Base-by-base conservation (phyloP, 2,329 filamentous ascomycete genomes). In the Cladosporium phlei region DNA sequence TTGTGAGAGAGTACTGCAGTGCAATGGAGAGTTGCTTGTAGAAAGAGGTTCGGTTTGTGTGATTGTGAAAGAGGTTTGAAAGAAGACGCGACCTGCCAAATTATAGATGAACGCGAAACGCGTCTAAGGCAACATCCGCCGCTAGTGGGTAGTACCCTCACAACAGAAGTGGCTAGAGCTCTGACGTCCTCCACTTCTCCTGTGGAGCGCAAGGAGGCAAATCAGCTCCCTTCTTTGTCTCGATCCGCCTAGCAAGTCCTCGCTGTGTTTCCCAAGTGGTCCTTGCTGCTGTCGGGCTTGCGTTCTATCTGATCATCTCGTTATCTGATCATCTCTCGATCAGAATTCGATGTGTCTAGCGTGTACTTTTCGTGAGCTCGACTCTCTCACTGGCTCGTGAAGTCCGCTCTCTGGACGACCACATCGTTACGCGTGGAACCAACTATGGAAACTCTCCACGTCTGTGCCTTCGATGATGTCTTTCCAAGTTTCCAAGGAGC, bases 1-100 rank as follows among this genome's bases (percentile, higher is more conserved):
- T 38, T 22, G 33, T 28, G 35, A 17, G 38, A 30, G 10, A 11
- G 44, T 28, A 12, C 19, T 25, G 25, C 25, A 35, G 35, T 14
- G 22, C 45, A 49, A 44, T 45, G 47, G 35, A 29, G 19, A 47
- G 44, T 20, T 27, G 44, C 19, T 32, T n/a, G 21, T 27, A 29
- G 24, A 25, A 28, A 38, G 22, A 33, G 28, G 27, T 21, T 27
- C 29, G 20, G 20, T 35, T 34, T 29, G 21, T 45, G 28, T 24
- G 37, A 20, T 29, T 14, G 37, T 39, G 37, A 11, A 39, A 39
- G 24, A 29, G 35, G 39, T 30, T 10, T 5, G 17, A 24, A 21
- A 25, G 43, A 38, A 16, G 25, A 37, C 33, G 33, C 20, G 22
- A 4, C 21, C 9, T 17, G 14, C 27, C 17, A 35, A 37, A 35